These are phyloP conservation scores for Neurospora sp. DNA, from an alignment of 2,329 filamentous ascomycete genomes.

Conservation along the genomic window DNA sequence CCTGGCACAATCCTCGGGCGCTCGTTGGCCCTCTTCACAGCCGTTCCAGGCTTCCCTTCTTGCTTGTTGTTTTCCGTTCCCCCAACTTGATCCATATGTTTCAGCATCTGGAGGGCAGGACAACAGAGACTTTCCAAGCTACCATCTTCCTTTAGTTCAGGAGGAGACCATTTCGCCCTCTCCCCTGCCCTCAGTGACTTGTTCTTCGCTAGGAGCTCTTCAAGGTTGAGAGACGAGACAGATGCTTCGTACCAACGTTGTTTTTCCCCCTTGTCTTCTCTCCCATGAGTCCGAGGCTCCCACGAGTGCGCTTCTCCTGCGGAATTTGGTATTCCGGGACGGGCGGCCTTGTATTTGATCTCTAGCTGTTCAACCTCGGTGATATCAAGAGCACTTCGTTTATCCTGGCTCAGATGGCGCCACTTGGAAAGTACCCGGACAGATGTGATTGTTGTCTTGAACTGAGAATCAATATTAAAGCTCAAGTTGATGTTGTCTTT, in stretches of 20 bases:
- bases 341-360: not conserved
- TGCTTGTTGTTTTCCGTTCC: constrained; percentile 1
- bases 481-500: not conserved
- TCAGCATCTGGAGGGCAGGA: constrained; percentile 20
- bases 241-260: constrained; percentile 23
- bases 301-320: constrained; percentile 4
- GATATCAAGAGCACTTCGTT: constrained; percentile 11
- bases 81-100: constrained; percentile 23
- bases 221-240: constrained; percentile 17
- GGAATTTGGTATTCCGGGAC: not conserved
- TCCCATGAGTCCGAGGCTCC: not conserved
- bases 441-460: not conserved
- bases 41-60: not conserved
- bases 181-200: constrained; percentile 15
- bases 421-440: constrained; percentile 14
- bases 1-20: not conserved
- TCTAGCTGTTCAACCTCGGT: constrained; percentile 14
- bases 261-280: constrained; percentile 11
- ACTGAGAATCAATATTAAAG: constrained; percentile 2
- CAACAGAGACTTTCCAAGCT: constrained; percentile 15
- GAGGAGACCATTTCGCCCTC: constrained; percentile 16
- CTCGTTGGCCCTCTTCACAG: not conserved
- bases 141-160: constrained; percentile 8
- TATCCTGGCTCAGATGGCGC: constrained; percentile 8
- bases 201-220: constrained; percentile 19